Conservation (phyloP, 2,329 filamentous ascomycete species). For the Aureobasidium sp. region DNA sequence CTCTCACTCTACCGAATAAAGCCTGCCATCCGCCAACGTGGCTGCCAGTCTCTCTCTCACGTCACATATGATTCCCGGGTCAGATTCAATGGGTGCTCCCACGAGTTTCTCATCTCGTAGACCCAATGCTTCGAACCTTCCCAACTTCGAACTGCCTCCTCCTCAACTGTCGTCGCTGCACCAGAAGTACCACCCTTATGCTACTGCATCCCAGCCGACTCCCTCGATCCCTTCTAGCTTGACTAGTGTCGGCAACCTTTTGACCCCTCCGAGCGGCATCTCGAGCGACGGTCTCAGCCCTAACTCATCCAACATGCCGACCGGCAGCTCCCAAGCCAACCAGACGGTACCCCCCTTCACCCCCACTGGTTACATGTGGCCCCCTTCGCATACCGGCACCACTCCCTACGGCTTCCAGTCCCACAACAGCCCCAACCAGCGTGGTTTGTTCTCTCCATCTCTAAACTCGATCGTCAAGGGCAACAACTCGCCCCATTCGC, state of each 20-base stretch:
- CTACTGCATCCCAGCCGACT: conserved; percentile 36
- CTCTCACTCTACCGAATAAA: conserved; percentile 8
- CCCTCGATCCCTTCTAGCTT: conserved; percentile 36
- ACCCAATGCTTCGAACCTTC: conserved; percentile 59
- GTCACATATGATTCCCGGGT: conserved; percentile 53
- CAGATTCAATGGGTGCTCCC: conserved; percentile 52
- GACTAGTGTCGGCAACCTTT: conserved; percentile 51
- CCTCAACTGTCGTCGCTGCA: conserved; percentile 44
- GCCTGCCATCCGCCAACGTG: conserved; percentile 44
- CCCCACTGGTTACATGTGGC: conserved; percentile 53
- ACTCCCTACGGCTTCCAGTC: conserved; percentile 47
- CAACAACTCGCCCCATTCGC: conserved; percentile 51
- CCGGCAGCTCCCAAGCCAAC: conserved; percentile 51
- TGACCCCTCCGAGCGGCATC: conserved; percentile 54
- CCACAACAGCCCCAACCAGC: conserved; percentile 37
- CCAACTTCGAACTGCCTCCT: conserved; percentile 60
- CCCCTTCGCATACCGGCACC: conserved; percentile 44
- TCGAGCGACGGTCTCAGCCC: conserved; percentile 54
- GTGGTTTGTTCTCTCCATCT: conserved; percentile 50
- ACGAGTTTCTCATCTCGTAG: conserved; percentile 63
- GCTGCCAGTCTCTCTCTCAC: conserved; percentile 53
- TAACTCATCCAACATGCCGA: conserved; percentile 50
- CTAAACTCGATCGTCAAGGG: conserved; percentile 45
- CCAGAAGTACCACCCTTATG: conserved; percentile 42
- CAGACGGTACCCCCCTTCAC: conserved; percentile 50